Percentiles rank a stretch among this genome's conserved stretches.
Evolutionary conservation across 2,329 filamentous ascomycete genomes (phyloP).

Genomic region (Tolypocladium tundrense): DNA sequence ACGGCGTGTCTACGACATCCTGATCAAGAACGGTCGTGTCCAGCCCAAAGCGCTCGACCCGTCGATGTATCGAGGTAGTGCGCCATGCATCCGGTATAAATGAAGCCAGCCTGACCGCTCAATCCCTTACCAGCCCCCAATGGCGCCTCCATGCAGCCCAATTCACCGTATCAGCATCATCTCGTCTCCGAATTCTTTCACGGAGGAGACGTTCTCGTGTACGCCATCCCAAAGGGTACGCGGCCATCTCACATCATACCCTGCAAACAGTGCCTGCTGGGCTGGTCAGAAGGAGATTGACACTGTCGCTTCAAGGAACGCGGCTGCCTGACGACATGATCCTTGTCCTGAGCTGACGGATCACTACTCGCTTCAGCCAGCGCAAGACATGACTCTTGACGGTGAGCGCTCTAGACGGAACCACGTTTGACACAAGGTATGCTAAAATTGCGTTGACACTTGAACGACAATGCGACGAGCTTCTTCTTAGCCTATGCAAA

Average conservation of each 20-base stretch:
- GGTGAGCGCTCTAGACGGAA: neutral
- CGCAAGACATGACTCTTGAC: constrained; percentile 5
- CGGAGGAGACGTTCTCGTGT: constrained; percentile 7
- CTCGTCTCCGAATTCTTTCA: constrained; percentile 7
- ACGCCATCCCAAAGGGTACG: constrained; percentile 7
- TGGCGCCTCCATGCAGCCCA: constrained; percentile 10
- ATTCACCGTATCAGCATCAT: constrained; percentile 9
- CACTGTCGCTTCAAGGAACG: constrained; percentile 5
- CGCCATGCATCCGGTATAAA: too few species aligned
- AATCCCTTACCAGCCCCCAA: constrained; percentile 8
- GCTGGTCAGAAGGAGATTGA: neutral
- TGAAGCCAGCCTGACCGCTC: neutral
- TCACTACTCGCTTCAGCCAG: constrained; percentile 12
- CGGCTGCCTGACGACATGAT: constrained; percentile 8
- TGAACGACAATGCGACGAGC: constrained; percentile 4
- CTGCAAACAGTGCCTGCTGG: too few species aligned
- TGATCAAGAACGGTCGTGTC: neutral
- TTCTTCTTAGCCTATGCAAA: constrained; percentile 3
- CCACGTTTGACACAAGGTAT: neutral
- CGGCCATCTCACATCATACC: too few species aligned
- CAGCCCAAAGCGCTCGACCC: constrained; percentile 4
- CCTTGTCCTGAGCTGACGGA: constrained; percentile 12
- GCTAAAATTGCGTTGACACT: constrained; percentile 2
- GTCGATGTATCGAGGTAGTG: constrained; percentile 4
- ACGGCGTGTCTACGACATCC: constrained; percentile 3